Percentiles rank a stretch among this genome's conserved stretches.
phyloP scores from a whole-genome alignment of 1,139 yeast genomes.

The Scheffersomyces cryptocercus region DNA sequence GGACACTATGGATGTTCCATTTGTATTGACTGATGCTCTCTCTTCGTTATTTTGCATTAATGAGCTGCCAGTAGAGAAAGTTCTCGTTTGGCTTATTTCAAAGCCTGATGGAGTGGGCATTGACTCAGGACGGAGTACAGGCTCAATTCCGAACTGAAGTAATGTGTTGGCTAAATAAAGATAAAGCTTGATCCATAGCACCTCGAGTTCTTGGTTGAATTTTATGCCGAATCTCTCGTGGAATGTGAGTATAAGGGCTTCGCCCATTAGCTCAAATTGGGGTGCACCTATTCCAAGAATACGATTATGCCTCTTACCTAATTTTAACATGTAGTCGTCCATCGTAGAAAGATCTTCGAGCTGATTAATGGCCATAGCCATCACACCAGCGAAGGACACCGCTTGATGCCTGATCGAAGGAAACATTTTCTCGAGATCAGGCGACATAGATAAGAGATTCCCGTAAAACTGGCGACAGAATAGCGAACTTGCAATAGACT shows the following conservation, averaged over 20 bases:
- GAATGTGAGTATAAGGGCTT: constrained; percentile 72
- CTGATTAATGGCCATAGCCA: constrained; percentile 58
- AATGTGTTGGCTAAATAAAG: constrained; percentile 65
- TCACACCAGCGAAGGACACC: constrained; percentile 77
- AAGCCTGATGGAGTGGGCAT: no score
- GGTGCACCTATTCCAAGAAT: constrained; percentile 73
- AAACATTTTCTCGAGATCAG: constrained; percentile 54
- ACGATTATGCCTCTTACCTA: constrained; percentile 77
- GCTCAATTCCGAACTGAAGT: constrained; percentile 67
- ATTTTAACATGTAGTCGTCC: constrained; percentile 59
- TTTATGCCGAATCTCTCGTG: constrained; percentile 59
- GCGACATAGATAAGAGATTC: constrained; percentile 55
- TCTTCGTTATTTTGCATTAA: constrained; percentile 1
- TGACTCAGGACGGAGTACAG: constrained; percentile 26
- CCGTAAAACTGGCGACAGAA: constrained; percentile 66
- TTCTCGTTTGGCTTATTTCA: no score
- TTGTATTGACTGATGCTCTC: constrained; percentile 17
- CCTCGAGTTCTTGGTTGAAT: constrained; percentile 53
- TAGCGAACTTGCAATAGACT: constrained; percentile 45
- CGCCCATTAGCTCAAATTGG: constrained; percentile 78
- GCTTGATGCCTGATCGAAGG: constrained; percentile 75
- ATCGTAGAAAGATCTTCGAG: constrained; percentile 42
- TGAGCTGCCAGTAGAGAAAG: no score
- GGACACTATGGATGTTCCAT: constrained; percentile 10
- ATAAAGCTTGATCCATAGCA: constrained; percentile 72